Percentiles rank a stretch among this genome's conserved stretches.
These are phyloP conservation scores for Dendrobium chrysotoxum DNA, from an alignment of 106 monocot genomes.

Conservation along the genomic window DNA sequence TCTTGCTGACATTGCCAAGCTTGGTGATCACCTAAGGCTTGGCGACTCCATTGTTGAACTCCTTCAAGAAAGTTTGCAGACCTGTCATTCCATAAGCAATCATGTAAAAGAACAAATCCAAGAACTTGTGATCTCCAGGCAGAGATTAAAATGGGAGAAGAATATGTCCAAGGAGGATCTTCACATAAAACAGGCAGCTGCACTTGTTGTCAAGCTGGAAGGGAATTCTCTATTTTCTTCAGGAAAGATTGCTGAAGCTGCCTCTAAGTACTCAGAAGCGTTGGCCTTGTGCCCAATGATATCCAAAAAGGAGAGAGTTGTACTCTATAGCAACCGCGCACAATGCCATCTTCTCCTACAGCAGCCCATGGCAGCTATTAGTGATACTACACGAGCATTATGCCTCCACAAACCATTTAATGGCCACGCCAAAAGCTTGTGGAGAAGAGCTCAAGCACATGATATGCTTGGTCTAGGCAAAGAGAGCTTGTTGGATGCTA, in stretches of 20 bases:
- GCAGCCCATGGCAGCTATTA: constrained; percentile 77
- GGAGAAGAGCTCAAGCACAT: constrained; percentile 93
- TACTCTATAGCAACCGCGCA: constrained; percentile 84
- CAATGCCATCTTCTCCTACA: constrained; percentile 94
- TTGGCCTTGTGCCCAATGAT: constrained; percentile 77
- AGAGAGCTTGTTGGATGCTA: constrained; percentile 89
- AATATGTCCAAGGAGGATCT: constrained; percentile 82
- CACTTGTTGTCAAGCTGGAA: constrained; percentile 81
- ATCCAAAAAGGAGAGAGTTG: constrained; percentile 87
- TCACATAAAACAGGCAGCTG: constrained; percentile 78
- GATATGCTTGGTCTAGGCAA: constrained; percentile 84
- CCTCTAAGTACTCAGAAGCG: constrained; percentile 85
- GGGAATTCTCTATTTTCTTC: constrained; percentile 88
- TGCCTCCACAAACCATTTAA: constrained; percentile 81
- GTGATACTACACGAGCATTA: constrained; percentile 84
- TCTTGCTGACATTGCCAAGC: constrained; percentile 49
- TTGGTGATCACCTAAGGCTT: constrained; percentile 65
- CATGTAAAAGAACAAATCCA: constrained; percentile 45
- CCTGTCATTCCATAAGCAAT: constrained; percentile 14
- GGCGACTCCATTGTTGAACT: constrained; percentile 55
- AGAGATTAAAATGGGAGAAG: constrained; percentile 66
- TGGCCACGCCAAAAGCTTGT: constrained; percentile 80
- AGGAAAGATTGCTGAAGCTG: constrained; percentile 69
- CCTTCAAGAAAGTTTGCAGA: constrained; percentile 48
- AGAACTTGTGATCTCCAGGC: constrained; percentile 51